Evolutionary conservation across 805 yeast genomes (phyloP), one percentile per base, ranked within the genome.

Genomic region (Saturnispora galanensis): DNA sequence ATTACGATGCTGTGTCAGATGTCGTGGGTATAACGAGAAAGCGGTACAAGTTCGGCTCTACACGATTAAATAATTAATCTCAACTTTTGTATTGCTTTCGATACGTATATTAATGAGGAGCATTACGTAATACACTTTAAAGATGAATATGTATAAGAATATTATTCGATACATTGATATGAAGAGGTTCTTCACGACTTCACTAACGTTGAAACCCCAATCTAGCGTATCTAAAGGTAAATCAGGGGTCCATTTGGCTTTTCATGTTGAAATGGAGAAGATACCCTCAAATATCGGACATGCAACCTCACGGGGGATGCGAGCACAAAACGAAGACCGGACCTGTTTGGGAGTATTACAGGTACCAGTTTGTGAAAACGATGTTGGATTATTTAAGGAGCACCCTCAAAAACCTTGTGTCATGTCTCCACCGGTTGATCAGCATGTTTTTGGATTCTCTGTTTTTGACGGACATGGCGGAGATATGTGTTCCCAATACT

Each of bases 391-490:
- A 30, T 6, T 47, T 51, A 35, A 52, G 50, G 34, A 31, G 36
- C 26, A 21, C 26, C 6, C 49, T 38, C 47, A 32, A 42, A 52
- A 33, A 31, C 45, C 8, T 39, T 44, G 3, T 51, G 47, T 34
- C 37, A 40, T 35, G 8, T 38, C 43, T 10, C 47, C 50, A 17
- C 21, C 44, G 5, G 26, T 40, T 31, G 39, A 41, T 39, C 44
- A 47, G 2, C 53, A 65, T 41, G 77, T 80, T 15, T 84, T 90
- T 64, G 77, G 76, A 52, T 79, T 85, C 55, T 76, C 77, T 38
- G 73, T 93, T 1, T 88, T 84, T 61, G 98, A 93, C 64, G 98
- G 98, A 9, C 98, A 93, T 64, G 98, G 97, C 7, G 95, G 96
- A 17, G 71, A 69, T 18, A 79, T 80, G 44, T 85, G 95, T 54